Percentiles rank a stretch among this genome's conserved stretches.
phyloP scores from a whole-genome alignment of 2,329 filamentous ascomycete genomes.

The Piedraia hortae region DNA sequence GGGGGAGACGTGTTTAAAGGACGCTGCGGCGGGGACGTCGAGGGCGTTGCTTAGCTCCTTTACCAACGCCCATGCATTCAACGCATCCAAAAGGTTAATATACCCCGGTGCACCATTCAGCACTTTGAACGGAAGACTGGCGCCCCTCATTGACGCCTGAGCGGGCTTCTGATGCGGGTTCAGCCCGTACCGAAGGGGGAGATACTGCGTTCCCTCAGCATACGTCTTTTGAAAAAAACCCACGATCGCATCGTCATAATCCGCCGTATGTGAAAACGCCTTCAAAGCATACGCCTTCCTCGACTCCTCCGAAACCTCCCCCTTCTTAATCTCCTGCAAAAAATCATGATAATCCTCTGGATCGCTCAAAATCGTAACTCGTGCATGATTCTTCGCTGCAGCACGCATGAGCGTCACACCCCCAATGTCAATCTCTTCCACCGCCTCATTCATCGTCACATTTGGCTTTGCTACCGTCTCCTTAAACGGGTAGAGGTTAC shows the following conservation, averaged over 20 bases:
- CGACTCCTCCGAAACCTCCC: slow-evolving; percentile 61
- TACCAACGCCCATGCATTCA: slow-evolving; percentile 91
- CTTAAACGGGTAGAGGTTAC: slow-evolving; percentile 98
- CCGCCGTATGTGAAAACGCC: slow-evolving; percentile 92
- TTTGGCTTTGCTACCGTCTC: slow-evolving; percentile 93
- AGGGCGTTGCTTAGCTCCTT: slow-evolving; percentile 85
- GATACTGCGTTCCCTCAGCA: slow-evolving; percentile 58
- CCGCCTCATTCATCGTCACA: slow-evolving; percentile 84
- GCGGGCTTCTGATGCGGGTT: slow-evolving; percentile 98
- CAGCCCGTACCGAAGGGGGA: slow-evolving; percentile 73
- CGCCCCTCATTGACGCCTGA: slow-evolving; percentile 47
- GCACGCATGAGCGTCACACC: slow-evolving; percentile 90
- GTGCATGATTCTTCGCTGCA: slow-evolving; percentile 89
- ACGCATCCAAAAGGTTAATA: slow-evolving; percentile 84
- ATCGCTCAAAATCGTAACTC: slow-evolving; percentile 88
- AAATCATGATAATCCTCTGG: slow-evolving; percentile 85
- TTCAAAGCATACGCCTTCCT: slow-evolving; percentile 81
- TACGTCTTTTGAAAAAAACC: slow-evolving; percentile 97
- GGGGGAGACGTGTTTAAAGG: slow-evolving; percentile 97
- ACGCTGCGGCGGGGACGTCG: slow-evolving; percentile 68
- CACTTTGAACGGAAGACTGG: slow-evolving; percentile 76
- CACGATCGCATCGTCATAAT: slow-evolving; percentile 84
- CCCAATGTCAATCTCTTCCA: slow-evolving; percentile 97
- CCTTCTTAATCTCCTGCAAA: slow-evolving; percentile 62
- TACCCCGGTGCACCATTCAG: slow-evolving; percentile 75